phyloP scores from a whole-genome alignment of 2,329 filamentous ascomycete species.

The Dendryphion nanum region DNA sequence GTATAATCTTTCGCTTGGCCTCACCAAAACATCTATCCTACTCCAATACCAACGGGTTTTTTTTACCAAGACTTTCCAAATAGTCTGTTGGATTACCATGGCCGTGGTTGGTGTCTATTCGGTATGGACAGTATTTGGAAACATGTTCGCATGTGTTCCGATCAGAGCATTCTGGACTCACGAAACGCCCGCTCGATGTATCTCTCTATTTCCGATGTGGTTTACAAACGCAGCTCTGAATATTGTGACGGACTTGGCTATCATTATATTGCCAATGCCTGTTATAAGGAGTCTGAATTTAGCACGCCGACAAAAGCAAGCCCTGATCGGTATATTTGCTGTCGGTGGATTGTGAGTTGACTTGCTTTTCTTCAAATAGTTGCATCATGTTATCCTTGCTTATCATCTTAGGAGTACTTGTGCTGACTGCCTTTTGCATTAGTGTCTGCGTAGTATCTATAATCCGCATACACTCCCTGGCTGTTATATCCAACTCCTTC shows the following conservation, averaged over 20 bases:
- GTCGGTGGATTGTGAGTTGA: slow-evolving; percentile 42
- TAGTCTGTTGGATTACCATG: slow-evolving; percentile 23
- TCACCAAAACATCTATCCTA: slow-evolving; percentile 35
- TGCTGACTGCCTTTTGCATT: slow-evolving; percentile 5
- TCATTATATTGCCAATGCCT: slow-evolving; percentile 36
- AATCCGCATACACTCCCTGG: slow-evolving; percentile 32
- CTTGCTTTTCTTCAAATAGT: not conserved
- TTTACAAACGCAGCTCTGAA: slow-evolving; percentile 30
- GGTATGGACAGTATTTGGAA: slow-evolving; percentile 31
- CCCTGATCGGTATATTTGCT: slow-evolving; percentile 38
- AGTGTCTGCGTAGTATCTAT: slow-evolving; percentile 37
- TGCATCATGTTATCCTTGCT: slow-evolving; percentile 3
- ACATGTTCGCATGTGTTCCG: slow-evolving; percentile 33
- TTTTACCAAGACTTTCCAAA: slow-evolving; percentile 23
- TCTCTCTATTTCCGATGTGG: slow-evolving; percentile 32
- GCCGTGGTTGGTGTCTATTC: slow-evolving; percentile 24
- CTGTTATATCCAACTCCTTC: slow-evolving; percentile 27
- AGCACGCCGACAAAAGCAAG: slow-evolving; percentile 34
- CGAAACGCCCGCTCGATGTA: slow-evolving; percentile 24
- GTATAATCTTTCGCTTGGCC: slow-evolving; percentile 31
- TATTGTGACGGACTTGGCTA: slow-evolving; percentile 32
- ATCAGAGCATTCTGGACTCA: slow-evolving; percentile 34
- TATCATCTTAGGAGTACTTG: too few relatives aligned
- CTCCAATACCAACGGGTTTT: slow-evolving; percentile 34
- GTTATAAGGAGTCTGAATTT: slow-evolving; percentile 35